phyloP scores from a whole-genome alignment of 768 basidiomycete genomes.

The Coprinellus micaceus region DNA sequence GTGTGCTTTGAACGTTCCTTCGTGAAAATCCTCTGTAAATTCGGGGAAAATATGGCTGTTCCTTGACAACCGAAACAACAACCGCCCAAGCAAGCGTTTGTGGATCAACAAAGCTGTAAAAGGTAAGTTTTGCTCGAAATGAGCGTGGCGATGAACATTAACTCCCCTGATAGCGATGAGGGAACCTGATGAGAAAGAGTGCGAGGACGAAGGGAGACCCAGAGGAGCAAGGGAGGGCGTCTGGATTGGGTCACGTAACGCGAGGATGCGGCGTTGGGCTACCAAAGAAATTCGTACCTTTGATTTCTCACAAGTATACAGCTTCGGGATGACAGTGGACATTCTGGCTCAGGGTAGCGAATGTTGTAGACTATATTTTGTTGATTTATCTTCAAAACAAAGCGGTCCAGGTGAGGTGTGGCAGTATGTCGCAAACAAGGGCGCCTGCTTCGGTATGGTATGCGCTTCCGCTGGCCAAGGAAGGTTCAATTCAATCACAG shows the following conservation, averaged over 20 bases:
- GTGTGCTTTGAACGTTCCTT: no score
- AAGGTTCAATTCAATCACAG: background rate
- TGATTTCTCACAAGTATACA: background rate
- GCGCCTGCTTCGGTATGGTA: no score
- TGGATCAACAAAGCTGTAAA: background rate
- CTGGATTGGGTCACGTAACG: background rate
- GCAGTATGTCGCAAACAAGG: no score
- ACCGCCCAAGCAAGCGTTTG: no score
- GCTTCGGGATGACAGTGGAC: background rate
- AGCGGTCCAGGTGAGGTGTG: background rate
- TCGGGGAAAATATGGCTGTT: no score
- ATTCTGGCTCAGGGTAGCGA: background rate
- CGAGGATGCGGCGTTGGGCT: background rate
- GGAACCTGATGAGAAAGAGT: background rate
- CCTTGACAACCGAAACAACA: no score
- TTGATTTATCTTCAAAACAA: background rate
- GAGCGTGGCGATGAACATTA: background rate
- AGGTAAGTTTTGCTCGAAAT: background rate
- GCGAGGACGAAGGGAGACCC: background rate
- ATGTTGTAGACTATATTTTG: background rate
- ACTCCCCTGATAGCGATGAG: conserved; percentile 3
- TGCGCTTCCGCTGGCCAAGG: background rate
- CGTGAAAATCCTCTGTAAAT: no score
- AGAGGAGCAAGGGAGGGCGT: background rate
- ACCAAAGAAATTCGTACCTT: background rate